Percentiles rank a stretch among this genome's conserved stretches.
Evolutionary conservation across 2,329 filamentous ascomycete species (phyloP).

Genomic region (Colletotrichum sp.): DNA sequence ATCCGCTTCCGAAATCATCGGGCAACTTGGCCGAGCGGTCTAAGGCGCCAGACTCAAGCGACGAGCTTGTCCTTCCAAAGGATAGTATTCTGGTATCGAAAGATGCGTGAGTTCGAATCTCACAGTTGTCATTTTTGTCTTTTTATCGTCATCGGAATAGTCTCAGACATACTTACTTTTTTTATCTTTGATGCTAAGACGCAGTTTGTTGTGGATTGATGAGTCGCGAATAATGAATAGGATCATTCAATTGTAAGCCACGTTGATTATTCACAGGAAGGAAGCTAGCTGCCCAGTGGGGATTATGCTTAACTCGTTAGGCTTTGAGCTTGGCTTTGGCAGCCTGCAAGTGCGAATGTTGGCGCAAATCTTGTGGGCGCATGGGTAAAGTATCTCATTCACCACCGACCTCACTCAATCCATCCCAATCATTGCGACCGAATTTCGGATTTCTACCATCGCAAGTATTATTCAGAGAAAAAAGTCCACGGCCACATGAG

Average conservation of each 20-base stretch:
- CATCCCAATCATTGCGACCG: background rate
- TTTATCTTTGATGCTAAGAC: background rate
- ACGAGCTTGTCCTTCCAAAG: background rate
- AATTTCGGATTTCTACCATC: background rate
- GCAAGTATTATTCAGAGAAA: background rate
- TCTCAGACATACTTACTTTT: background rate
- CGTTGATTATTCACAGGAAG: background rate
- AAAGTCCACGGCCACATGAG: background rate
- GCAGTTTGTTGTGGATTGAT: background rate
- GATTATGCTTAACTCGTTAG: background rate
- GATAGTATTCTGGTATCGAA: slow-evolving; percentile 16
- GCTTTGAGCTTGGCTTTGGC: background rate
- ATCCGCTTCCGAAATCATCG: accelerated
- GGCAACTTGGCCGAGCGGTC: slow-evolving; percentile 22
- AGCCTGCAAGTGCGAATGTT: background rate
- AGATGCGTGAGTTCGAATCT: slow-evolving; percentile 23
- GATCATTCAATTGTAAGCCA: no score
- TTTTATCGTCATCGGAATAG: background rate
- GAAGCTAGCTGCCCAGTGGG: background rate
- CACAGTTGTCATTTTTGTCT: slow-evolving; percentile 14
- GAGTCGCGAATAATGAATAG: accelerated
- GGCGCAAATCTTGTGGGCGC: background rate
- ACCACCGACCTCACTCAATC: background rate
- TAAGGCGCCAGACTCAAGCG: slow-evolving; percentile 21
- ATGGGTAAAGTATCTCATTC: background rate